Conservation (phyloP, 1,139 yeast genomes). For the Ogataea hybrid region DNA sequence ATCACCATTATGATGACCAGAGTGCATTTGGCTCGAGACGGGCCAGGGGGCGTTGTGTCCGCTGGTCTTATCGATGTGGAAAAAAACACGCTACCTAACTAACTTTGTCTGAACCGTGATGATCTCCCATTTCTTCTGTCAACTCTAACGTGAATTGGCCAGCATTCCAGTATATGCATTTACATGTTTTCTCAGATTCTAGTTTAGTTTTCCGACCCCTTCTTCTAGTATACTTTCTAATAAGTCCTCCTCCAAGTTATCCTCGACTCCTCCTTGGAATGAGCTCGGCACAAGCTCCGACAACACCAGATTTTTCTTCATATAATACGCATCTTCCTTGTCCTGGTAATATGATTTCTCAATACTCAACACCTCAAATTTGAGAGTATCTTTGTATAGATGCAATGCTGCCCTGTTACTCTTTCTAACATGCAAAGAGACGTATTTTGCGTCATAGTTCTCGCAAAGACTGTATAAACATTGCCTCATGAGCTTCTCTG, state of each 20-base stretch:
- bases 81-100: slow-evolving; percentile 83
- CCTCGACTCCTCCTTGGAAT: slow-evolving; percentile 45
- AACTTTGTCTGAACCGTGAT: slow-evolving; percentile 34
- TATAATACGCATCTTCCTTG: slow-evolving; percentile 98
- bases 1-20: slow-evolving; percentile 61
- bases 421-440: slow-evolving; percentile 89
- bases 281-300: slow-evolving; percentile 60
- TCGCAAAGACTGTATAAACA: slow-evolving; percentile 78
- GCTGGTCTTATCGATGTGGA: slow-evolving; percentile 74
- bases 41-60: slow-evolving; percentile 31
- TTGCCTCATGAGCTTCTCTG: slow-evolving; percentile 91
- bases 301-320: slow-evolving; percentile 65
- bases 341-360: slow-evolving; percentile 92
- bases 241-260: slow-evolving; percentile 34
- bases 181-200: background rate
- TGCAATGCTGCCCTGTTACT: slow-evolving; percentile 94
- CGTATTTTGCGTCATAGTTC: slow-evolving; percentile 78
- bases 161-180: background rate
- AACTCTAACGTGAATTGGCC: background rate
- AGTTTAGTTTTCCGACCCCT: slow-evolving; percentile 23
- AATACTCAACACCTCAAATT: slow-evolving; percentile 76
- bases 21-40: slow-evolving; percentile 98
- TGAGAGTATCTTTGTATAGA: slow-evolving; percentile 80
- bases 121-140: background rate
- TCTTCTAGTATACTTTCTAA: slow-evolving; percentile 34